Base-by-base conservation (phyloP, 495 filamentous ascomycete species). In the Neurospora sp. region DNA sequence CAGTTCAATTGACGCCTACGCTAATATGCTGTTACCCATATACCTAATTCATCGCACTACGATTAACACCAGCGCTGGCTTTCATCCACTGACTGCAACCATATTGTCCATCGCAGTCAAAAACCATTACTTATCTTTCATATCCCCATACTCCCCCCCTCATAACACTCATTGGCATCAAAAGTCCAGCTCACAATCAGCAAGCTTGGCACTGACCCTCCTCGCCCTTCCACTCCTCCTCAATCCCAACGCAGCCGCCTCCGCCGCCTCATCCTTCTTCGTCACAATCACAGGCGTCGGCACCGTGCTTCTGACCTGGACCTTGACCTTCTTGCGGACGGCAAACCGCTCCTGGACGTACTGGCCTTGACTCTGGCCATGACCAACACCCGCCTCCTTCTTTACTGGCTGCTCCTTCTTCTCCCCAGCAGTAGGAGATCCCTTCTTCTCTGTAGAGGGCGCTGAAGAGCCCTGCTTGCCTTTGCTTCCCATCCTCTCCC, bases 141-240 rank as follows among this genome's bases (percentile, higher is more conserved):
- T 61, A 61, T 61, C 7, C 2, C 12, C 53, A 61, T 61, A 9
- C 0, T 27, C 10, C 0, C 48, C 48, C 3, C 48, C 14, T 18
- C 20, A 12, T 27, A 11, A 1, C 22, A 27, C 3, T 61, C 22
- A 16, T 16, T 8, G 53, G 1, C 14, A 61, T 61, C 53, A 61
- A 31, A 61, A 61, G 22, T 61, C 53, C 22, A 61, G 1, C 53
- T 61, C 53, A 35, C 22, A 61, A 61, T 61, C 72, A 41, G 42
- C 40, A 39, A 73, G 70, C 71, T 76, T 81, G 31, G 78, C 74
- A 46, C 79, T 80, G 9, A 74, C 75, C 66, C 75, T 78, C 2
- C 80, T 73, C 20, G 68, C 79, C 3, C 80, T 76, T 4, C 77
- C 78, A 70, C 78, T 81, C 40, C 81, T 78, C 68, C 80, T 73